Conservation (phyloP, 495 filamentous ascomycete species). For the Tuber brumale region DNA sequence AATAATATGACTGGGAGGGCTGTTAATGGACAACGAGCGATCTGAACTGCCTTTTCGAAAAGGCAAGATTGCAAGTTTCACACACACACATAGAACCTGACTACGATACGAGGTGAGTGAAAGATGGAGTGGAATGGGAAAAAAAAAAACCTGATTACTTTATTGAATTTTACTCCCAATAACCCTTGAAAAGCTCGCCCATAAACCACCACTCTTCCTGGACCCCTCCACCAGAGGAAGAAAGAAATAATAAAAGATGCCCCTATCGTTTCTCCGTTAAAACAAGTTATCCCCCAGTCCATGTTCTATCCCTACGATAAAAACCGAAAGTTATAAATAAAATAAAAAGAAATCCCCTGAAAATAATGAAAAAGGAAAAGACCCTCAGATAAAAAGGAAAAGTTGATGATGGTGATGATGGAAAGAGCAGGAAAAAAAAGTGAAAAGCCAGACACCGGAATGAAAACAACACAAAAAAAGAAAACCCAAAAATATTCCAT, state of each 20-base stretch:
- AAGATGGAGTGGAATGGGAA: not conserved
- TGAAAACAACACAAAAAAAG: slow-evolving; percentile 15
- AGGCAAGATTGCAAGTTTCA: not conserved
- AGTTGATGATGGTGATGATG: not conserved
- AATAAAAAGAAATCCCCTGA: not conserved
- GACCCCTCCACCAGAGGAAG: not conserved
- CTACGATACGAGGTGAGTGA: not conserved
- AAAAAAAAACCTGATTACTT: not conserved
- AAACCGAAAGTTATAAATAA: slow-evolving; percentile 1
- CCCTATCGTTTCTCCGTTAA: slow-evolving; percentile 5
- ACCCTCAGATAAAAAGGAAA: slow-evolving; percentile 11
- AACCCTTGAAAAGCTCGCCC: not conserved
- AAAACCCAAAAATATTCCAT: slow-evolving; percentile 9
- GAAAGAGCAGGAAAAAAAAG: slow-evolving; percentile 20
- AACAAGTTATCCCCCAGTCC: not conserved
- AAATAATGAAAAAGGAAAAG: not conserved
- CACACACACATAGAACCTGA: not conserved
- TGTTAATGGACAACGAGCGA: not conserved
- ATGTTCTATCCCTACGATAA: slow-evolving; percentile 7
- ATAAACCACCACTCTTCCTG: not conserved
- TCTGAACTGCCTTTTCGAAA: not conserved
- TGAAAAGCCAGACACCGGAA: slow-evolving; percentile 39
- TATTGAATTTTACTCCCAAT: not conserved
- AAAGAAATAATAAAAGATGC: not conserved
- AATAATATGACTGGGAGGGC: not conserved